phyloP scores from a whole-genome alignment of 1,284 basidiomycete genomes.

The Paramarasmius palmivorus region DNA sequence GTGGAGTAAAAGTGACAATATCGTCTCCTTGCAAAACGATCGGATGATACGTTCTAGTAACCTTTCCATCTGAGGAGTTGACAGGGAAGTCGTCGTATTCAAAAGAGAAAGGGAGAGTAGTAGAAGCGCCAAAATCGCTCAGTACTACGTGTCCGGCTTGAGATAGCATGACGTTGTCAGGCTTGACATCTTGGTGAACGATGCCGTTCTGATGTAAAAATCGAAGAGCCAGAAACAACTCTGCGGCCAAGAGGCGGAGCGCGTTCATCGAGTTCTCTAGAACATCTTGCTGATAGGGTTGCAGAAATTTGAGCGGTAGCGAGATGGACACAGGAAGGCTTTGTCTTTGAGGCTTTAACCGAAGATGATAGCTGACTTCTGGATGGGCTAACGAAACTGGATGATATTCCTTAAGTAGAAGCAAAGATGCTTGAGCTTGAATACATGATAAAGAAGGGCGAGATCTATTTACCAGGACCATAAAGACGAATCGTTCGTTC shows the following conservation, averaged over 20 bases:
- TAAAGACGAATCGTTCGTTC: conserved; percentile 16
- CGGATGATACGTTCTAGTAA: conserved; percentile 10
- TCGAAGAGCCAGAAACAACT: conserved; percentile 60
- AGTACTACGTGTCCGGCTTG: conserved; percentile 46
- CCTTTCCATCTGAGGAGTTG: not conserved
- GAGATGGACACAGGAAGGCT: conserved; percentile 25
- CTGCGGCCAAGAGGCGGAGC: conserved; percentile 62
- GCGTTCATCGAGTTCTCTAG: conserved; percentile 40
- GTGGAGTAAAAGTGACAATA: conserved; percentile 28
- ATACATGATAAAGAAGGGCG: conserved; percentile 38
- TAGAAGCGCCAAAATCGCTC: conserved; percentile 59
- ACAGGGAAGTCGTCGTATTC: conserved; percentile 13
- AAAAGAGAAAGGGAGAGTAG: conserved; percentile 21
- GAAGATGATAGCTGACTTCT: conserved; percentile 42
- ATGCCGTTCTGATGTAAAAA: conserved; percentile 62
- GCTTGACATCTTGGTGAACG: conserved; percentile 36
- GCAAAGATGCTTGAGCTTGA: not conserved
- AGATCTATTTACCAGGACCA: conserved; percentile 61
- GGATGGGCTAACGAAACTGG: conserved; percentile 27
- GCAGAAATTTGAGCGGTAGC: conserved; percentile 15
- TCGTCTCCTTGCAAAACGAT: conserved; percentile 25
- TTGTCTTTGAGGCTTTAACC: conserved; percentile 10
- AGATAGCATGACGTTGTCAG: conserved; percentile 34
- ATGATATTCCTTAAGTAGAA: conserved; percentile 26
- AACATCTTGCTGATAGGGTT: conserved; percentile 43